These are phyloP conservation scores for Hibiscus trionum DNA, from an alignment of 345 rosid species.

Conservation along the genomic window DNA sequence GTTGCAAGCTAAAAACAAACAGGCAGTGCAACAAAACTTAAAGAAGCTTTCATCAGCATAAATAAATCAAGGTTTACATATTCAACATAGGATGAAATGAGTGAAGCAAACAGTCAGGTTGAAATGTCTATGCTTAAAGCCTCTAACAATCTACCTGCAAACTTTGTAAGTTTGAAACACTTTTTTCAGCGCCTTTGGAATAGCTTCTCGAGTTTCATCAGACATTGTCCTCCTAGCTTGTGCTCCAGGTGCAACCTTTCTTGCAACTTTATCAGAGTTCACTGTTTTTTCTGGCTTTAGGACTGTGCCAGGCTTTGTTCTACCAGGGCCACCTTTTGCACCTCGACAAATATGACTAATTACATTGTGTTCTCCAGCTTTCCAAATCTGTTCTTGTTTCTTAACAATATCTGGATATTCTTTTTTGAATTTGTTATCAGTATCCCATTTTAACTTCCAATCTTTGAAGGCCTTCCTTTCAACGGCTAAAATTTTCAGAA, in stretches of 20 bases:
- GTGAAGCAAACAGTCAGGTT: not conserved
- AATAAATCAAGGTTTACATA: not conserved
- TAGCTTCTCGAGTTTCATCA: conserved; percentile 52
- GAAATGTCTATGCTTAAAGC: not conserved
- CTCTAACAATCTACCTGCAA: conserved; percentile 53
- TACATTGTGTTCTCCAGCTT: conserved; percentile 18
- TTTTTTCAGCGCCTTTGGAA: conserved; percentile 61
- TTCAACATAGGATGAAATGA: not conserved
- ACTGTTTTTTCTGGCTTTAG: conserved; percentile 28
- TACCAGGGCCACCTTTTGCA: conserved; percentile 27
- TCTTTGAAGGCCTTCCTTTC: conserved; percentile 41
- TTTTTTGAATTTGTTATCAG: conserved; percentile 31
- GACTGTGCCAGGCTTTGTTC: conserved; percentile 18
- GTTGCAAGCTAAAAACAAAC: conserved; percentile 44
- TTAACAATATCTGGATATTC: conserved; percentile 35
- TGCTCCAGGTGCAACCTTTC: conserved; percentile 22
- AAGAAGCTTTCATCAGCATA: not conserved
- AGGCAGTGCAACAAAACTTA: conserved; percentile 2
- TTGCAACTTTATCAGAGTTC: conserved; percentile 33
- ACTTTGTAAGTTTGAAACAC: conserved; percentile 71
- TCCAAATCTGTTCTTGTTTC: conserved; percentile 32
- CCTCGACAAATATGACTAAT: conserved; percentile 8
- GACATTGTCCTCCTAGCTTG: conserved; percentile 37
- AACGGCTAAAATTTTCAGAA: conserved; percentile 34
- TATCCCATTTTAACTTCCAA: conserved; percentile 48